Evolutionary conservation across 2,329 filamentous ascomycete genomes (phyloP).

Genomic region (Paramyrothecium roridum): DNA sequence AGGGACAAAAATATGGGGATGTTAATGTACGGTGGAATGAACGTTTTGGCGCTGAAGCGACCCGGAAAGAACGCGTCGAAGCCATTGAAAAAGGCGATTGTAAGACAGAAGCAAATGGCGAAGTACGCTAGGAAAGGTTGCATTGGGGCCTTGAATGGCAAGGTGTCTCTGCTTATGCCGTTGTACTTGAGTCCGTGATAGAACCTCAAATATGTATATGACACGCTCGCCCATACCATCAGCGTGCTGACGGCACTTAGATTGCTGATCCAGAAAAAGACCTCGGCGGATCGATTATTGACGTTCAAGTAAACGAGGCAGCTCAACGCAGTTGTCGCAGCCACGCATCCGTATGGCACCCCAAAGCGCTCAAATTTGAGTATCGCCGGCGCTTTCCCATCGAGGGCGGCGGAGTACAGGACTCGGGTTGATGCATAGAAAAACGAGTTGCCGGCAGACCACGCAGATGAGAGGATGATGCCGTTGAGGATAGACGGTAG

Average conservation of each 20-base stretch:
- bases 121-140: slow-evolving; percentile 70
- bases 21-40: slow-evolving; percentile 68
- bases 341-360: slow-evolving; percentile 26
- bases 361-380: slow-evolving; percentile 22
- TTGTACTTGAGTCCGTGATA: slow-evolving; percentile 62
- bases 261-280: slow-evolving; percentile 60
- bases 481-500: slow-evolving; percentile 53
- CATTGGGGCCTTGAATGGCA: slow-evolving; percentile 62
- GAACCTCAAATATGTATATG: slow-evolving; percentile 67
- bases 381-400: slow-evolving; percentile 37
- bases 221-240: slow-evolving; percentile 66
- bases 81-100: slow-evolving; percentile 69
- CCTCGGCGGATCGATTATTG: slow-evolving; percentile 53
- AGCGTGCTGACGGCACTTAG: slow-evolving; percentile 66
- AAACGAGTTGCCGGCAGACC: slow-evolving; percentile 57
- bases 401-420: slow-evolving; percentile 43
- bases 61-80: slow-evolving; percentile 69
- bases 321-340: slow-evolving; percentile 48
- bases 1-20: slow-evolving; percentile 64
- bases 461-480: slow-evolving; percentile 55
- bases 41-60: slow-evolving; percentile 40
- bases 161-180: slow-evolving; percentile 58
- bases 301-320: slow-evolving; percentile 63
- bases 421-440: slow-evolving; percentile 48
- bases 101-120: slow-evolving; percentile 55